phyloP scores from a whole-genome alignment of 805 yeast species.

The Ogataea neopini region DNA sequence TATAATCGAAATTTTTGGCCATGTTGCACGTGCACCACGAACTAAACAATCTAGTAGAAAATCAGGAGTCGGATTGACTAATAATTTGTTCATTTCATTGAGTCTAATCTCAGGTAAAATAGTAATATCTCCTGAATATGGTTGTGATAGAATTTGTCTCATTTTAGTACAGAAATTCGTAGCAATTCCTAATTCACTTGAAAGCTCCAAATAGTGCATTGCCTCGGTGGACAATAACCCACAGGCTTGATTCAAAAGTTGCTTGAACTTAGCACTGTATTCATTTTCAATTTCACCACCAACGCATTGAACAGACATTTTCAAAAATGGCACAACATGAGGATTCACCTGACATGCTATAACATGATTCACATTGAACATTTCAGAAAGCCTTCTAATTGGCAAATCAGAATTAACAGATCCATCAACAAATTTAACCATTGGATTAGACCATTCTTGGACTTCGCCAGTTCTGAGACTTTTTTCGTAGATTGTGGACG shows the following conservation, averaged over 20 bases:
- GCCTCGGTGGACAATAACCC: conserved; percentile 67
- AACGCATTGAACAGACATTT: conserved; percentile 62
- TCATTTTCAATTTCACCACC: conserved; percentile 71
- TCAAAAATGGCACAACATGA: conserved; percentile 87
- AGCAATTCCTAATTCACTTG: conserved; percentile 74
- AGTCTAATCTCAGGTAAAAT: conserved; percentile 76
- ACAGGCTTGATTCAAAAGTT: conserved; percentile 52
- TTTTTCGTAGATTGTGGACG: conserved; percentile 83
- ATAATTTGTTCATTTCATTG: conserved; percentile 58
- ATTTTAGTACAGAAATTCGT: conserved; percentile 71
- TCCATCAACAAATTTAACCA: conserved; percentile 88
- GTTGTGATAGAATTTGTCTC: conserved; percentile 77
- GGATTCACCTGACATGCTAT: conserved; percentile 98
- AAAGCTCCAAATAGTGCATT: conserved; percentile 72
- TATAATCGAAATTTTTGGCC: conserved; percentile 88
- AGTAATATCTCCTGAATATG: conserved; percentile 91
- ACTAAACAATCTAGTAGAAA: conserved; percentile 67
- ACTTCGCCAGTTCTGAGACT: conserved; percentile 69
- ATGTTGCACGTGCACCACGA: conserved; percentile 88
- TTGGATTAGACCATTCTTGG: conserved; percentile 78
- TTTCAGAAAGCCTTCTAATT: conserved; percentile 83
- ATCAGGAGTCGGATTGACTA: conserved; percentile 80
- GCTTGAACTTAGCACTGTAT: conserved; percentile 54
- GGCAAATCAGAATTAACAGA: conserved; percentile 95
- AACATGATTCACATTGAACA: conserved; percentile 97